Evolutionary conservation across 2,329 filamentous ascomycete species (phyloP).

Genomic region (Penicillium sumatraense): DNA sequence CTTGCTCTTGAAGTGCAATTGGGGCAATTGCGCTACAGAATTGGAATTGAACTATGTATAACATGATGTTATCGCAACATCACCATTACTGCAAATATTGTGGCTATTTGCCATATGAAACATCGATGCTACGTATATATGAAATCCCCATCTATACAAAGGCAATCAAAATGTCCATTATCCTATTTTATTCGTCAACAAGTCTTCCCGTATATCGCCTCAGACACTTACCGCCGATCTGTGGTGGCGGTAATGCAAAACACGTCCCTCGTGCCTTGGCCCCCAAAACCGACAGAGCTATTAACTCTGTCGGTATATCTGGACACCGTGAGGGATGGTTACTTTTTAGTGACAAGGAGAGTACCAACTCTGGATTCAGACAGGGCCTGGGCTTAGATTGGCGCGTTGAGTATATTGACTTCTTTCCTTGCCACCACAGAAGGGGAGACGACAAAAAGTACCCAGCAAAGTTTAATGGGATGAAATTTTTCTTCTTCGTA

Average conservation of each 20-base stretch:
- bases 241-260: slow-evolving; percentile 27
- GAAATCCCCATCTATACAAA: too few relatives aligned
- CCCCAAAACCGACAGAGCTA: neutral
- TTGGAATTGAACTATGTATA: too few relatives aligned
- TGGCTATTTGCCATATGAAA: too few relatives aligned
- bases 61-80: too few relatives aligned
- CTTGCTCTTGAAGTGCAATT: too few relatives aligned
- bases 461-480: neutral
- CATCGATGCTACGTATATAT: too few relatives aligned
- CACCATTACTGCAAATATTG: too few relatives aligned
- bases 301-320: too few relatives aligned
- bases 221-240: slow-evolving; percentile 9
- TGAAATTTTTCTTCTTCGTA: neutral
- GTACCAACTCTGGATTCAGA: slow-evolving; percentile 13
- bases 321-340: slow-evolving; percentile 1
- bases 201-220: neutral
- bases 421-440: slow-evolving; percentile 3
- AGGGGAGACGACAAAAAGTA: neutral
- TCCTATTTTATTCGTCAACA: neutral
- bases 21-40: too few relatives aligned
- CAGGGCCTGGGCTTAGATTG: neutral
- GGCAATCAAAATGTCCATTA: too few relatives aligned
- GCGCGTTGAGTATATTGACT: neutral
- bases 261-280: slow-evolving; percentile 14
- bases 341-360: slow-evolving; percentile 19